Percentiles rank a stretch among this genome's conserved stretches.
Evolutionary conservation across 352 stramenopile species (phyloP).

Genomic region (Phytophthora colocasiae): DNA sequence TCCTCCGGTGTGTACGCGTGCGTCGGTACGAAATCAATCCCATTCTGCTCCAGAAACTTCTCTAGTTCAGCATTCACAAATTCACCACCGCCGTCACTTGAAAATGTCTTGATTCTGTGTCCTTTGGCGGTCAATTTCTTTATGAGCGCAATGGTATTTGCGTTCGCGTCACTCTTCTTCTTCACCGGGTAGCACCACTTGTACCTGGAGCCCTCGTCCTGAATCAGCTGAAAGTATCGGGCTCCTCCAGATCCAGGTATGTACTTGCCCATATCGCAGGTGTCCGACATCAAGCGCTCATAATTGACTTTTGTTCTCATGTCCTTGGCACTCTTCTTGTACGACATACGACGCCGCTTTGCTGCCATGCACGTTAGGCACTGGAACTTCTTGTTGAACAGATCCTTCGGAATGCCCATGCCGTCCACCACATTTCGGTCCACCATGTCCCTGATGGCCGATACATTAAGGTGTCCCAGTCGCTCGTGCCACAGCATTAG

Average conservation of each 20-base stretch:
- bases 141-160: constrained; percentile 1
- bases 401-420: not conserved
- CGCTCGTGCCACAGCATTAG: not conserved
- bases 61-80: not conserved
- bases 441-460: not conserved
- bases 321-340: too few species aligned
- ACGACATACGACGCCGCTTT: too few species aligned
- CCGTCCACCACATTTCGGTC: not conserved
- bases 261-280: too few species aligned
- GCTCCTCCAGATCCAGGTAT: too few species aligned
- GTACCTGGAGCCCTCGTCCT: constrained; percentile 17
- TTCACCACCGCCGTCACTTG: constrained; percentile 17
- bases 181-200: constrained; percentile 12
- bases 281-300: too few species aligned
- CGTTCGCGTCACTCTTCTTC: constrained; percentile 9
- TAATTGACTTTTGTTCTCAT: too few species aligned
- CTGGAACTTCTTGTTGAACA: not conserved
- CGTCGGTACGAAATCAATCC: constrained; percentile 9
- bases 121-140: not conserved
- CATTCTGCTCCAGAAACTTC: not conserved
- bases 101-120: constrained; percentile 8
- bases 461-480: not conserved
- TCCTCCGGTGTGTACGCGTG: too few species aligned
- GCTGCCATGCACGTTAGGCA: too few species aligned
- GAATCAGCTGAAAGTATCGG: constrained; percentile 18